Base-by-base conservation (phyloP, 805 yeast species). In the Candida khao-thaluensis region DNA sequence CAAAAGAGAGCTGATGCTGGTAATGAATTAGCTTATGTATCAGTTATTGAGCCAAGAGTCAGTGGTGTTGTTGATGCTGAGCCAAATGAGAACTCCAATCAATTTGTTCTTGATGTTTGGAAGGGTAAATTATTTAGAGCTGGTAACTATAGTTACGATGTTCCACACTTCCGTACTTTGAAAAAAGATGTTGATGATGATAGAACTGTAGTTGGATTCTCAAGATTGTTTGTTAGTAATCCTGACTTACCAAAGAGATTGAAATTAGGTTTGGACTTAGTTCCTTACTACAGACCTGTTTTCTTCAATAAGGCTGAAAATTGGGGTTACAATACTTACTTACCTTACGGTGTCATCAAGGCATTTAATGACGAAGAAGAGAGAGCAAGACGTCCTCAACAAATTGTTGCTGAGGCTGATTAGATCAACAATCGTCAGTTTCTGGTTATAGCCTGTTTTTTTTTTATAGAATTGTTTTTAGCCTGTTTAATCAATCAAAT, bases 241-340 rank as follows among this genome's bases (percentile, higher is more conserved):
- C 77, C 77, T 4, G 77, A 72, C 48, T 56, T 73, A n/a, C 57
- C 57, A 1, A 14, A 52, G 5, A 58, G 74, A 42, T 54, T 73
- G 23, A 50, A 57, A 26, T 52, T 66, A 14, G 76, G 72, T 3
- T 32, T 16, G 7, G 48, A 53, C 7, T 57, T 73, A 43, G 62
- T 57, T 10, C 54, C 51, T 4, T 72, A 73, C 42, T 60, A 67
- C 36, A 59, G 80, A 53, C 33, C 35, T 6, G 50, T 57, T 1
- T 73, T 74, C 48, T 75, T 74, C 50, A 49, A 50, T 11, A 29
- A 33, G 9, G 20, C 42, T 11, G 43, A 40, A 27, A 54, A 62
- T 36, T 53, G 55, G 41, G 71, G 72, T 20, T 70, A 51, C 33
- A 50, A 45, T 30, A 48, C 55, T 11, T 48, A 41, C 17, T 26